Conservation (phyloP, 768 basidiomycete species). For the Coprinellus micaceus region DNA sequence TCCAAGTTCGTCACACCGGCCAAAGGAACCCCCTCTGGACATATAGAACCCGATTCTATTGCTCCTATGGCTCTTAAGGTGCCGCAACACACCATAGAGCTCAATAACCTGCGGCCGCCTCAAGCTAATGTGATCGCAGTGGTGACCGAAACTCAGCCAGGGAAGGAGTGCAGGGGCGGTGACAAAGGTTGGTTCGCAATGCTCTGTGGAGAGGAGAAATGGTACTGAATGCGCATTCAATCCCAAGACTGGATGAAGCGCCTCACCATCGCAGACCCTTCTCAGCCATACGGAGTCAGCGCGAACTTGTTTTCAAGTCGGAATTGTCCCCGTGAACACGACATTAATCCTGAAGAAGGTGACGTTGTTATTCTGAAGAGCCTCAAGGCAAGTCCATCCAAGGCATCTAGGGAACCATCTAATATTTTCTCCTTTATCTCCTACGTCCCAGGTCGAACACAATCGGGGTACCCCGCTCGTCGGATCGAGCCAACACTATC, state of each 20-base stretch:
- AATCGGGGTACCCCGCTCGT: constrained; percentile 14
- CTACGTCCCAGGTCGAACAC: too few relatives aligned
- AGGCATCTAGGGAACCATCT: neutral
- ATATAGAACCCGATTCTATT: too few relatives aligned
- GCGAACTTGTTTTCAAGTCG: neutral
- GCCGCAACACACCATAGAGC: too few relatives aligned
- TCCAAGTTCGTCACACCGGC: too few relatives aligned
- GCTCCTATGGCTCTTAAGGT: too few relatives aligned
- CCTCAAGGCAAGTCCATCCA: neutral
- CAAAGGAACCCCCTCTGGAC: too few relatives aligned
- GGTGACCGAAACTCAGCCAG: neutral
- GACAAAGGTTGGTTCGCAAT: neutral
- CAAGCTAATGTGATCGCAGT: neutral
- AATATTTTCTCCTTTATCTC: neutral
- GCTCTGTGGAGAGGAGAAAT: neutral
- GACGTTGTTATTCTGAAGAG: neutral
- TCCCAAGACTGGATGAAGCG: neutral
- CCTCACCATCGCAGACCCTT: neutral
- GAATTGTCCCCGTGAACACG: too few relatives aligned
- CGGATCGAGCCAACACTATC: neutral
- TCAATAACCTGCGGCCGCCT: too few relatives aligned
- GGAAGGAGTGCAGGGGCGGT: neutral
- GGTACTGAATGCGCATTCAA: neutral
- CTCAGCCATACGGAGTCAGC: neutral
- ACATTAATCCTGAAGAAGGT: neutral